These are phyloP conservation scores for Hypoxylon sp. DNA, from an alignment of 2,329 filamentous ascomycete genomes.

Conservation along the genomic window DNA sequence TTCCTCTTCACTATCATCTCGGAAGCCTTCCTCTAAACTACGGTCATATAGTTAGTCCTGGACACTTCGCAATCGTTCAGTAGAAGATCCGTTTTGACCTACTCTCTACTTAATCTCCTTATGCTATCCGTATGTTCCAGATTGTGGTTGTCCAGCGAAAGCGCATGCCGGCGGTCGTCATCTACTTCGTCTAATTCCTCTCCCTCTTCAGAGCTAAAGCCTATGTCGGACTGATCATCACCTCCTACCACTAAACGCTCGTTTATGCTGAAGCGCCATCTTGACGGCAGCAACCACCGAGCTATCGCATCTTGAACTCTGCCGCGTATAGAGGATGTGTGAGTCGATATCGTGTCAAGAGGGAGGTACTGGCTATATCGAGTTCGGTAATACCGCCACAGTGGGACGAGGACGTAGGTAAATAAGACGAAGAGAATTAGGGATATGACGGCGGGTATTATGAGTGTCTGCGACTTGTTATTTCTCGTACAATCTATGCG, in stretches of 20 bases:
- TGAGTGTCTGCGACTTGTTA: constrained; percentile 69
- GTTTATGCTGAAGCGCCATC: constrained; percentile 63
- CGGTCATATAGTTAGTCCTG: constrained; percentile 44
- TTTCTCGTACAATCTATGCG: constrained; percentile 8
- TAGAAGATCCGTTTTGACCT: constrained; percentile 52
- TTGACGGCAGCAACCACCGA: constrained; percentile 61
- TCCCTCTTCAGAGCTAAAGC: constrained; percentile 76
- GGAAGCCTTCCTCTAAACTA: constrained; percentile 79
- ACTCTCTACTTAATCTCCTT: constrained; percentile 81
- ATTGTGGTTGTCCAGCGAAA: constrained; percentile 58
- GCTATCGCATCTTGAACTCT: constrained; percentile 62
- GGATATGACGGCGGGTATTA: constrained; percentile 80
- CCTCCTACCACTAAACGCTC: constrained; percentile 58
- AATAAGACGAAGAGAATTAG: constrained; percentile 76
- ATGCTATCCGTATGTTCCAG: constrained; percentile 62
- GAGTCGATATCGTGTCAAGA: constrained; percentile 73
- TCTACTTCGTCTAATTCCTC: constrained; percentile 77
- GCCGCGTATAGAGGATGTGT: constrained; percentile 68
- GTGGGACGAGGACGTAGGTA: constrained; percentile 75
- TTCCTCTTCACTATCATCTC: constrained; percentile 79
- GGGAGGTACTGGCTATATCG: constrained; percentile 83
- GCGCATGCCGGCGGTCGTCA: constrained; percentile 61
- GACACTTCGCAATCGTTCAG: not conserved
- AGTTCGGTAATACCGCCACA: constrained; percentile 78
- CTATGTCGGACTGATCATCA: constrained; percentile 63